Base-by-base conservation (phyloP, 2,329 filamentous ascomycete species). In the Colletotrichum limetticola region DNA sequence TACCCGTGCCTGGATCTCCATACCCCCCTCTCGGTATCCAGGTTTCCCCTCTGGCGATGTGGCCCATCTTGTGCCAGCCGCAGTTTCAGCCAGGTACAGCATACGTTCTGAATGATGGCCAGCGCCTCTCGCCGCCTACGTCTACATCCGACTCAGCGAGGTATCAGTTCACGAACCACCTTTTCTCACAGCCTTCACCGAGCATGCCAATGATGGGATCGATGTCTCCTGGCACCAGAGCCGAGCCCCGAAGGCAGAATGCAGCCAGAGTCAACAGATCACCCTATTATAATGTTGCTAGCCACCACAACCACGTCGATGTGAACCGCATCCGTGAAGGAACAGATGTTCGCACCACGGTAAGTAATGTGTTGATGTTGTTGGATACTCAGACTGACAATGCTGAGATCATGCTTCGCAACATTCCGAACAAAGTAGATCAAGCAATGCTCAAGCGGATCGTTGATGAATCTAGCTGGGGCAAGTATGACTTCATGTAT, bases 401-500 rank as follows among this genome's bases (percentile, higher is more conserved):
- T 7, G 3, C 1, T n/a, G 71, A 95, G 92, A 94, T 98, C 76
- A 98, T 98, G 96, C 83, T 98, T 37, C 92, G 96, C 52, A 98
- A 98, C 80, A 96, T 98, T 58, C 96, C 96, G 1, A 98, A 98
- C 84, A 95, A 95, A 78, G 92, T 98, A 68, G 91, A 95, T 77
- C 91, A 95, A 82, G 85, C 88, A 0, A 92, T 93, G 85, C 84
- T 98, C 19, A 97, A 97, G 85, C 83, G 86, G 0, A 92, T 97
- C 68, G 87, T 98, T 16, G 94, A 98, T 78, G 87, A 92, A 75
- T 93, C 91, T 19, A 94, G 92, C 80, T 91, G 89, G 83, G 95
- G 95, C 35, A 92, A 93, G 74, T 98, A 97, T 80, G 95, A 98
- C 80, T 98, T 98, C 82, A 91, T 97, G 87, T 99, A 99, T 81